A percentile compares a stretch with the other conserved stretches of the same genome.
phyloP scores from a whole-genome alignment of 164 flowering plant genomes.

The Buxus sempervirens region DNA sequence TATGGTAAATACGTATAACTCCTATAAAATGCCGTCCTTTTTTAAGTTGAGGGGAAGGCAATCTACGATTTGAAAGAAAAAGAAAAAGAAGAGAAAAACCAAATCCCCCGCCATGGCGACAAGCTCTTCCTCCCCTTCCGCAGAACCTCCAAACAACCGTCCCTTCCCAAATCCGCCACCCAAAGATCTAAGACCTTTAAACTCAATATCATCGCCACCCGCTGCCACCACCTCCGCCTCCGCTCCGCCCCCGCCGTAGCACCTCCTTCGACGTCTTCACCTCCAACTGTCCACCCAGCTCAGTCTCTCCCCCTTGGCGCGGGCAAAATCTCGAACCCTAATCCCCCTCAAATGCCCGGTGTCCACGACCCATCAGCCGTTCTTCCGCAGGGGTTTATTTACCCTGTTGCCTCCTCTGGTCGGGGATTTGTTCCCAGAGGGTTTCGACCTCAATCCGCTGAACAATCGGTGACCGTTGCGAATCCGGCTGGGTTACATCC shows the following conservation, averaged over 20 bases:
- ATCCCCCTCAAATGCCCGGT: neutral
- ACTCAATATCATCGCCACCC: too few relatives aligned
- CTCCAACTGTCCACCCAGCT: slow-evolving; percentile 8
- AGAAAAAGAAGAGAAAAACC: neutral
- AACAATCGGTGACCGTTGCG: neutral
- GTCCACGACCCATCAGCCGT: neutral
- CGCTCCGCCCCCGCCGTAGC: slow-evolving; percentile 5
- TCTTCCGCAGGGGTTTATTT: neutral
- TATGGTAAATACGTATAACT: too few relatives aligned
- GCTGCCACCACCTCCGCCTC: neutral
- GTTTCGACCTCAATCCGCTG: neutral
- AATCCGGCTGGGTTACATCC: neutral
- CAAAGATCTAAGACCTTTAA: neutral
- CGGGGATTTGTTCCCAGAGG: neutral
- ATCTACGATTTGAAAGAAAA: neutral
- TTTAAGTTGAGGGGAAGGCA: neutral
- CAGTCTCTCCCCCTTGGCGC: neutral
- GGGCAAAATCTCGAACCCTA: neutral
- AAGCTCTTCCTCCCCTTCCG: slow-evolving; percentile 3
- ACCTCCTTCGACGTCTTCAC: neutral
- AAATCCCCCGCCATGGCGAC: neutral
- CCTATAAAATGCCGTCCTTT: neutral
- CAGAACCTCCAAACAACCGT: neutral
- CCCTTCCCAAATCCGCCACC: slow-evolving; percentile 2
- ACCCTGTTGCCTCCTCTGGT: neutral